These are phyloP conservation scores for Ocimum tenuiflorum DNA, from an alignment of 257 asterid species.

Conservation along the genomic window DNA sequence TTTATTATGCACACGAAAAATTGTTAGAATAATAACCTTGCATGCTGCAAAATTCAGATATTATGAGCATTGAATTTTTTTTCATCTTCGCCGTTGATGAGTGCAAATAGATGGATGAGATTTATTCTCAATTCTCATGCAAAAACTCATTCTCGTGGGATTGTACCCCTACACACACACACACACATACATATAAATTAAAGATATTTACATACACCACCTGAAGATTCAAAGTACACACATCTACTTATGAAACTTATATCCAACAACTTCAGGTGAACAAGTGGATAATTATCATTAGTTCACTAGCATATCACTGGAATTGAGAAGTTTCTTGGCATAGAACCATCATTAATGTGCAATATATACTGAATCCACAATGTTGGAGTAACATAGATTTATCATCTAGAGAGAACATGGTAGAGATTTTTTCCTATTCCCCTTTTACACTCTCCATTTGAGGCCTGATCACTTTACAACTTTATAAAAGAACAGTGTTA, in stretches of 20 bases:
- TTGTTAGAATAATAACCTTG: too few relatives aligned
- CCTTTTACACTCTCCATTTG: conserved; percentile 9
- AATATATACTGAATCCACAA: conserved; percentile 8
- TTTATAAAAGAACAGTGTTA: conserved; percentile 1
- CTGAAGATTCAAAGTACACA: background rate
- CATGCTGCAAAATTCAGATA: too few relatives aligned
- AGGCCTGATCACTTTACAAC: conserved; percentile 2
- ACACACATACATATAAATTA: background rate
- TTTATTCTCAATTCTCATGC: too few relatives aligned
- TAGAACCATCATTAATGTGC: background rate
- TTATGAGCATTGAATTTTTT: too few relatives aligned
- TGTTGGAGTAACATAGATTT: background rate
- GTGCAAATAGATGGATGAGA: too few relatives aligned
- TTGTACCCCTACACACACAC: too few relatives aligned
- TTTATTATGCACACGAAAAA: too few relatives aligned
- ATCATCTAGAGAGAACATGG: background rate
- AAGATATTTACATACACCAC: conserved; percentile 6
- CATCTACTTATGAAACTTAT: background rate
- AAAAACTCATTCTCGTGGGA: too few relatives aligned
- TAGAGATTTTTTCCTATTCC: background rate
- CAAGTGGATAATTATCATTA: background rate
- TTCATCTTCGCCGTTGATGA: too few relatives aligned
- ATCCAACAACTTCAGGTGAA: conserved; percentile 14
- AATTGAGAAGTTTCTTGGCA: conserved; percentile 6
- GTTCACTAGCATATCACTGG: background rate